These are phyloP conservation scores for Volvox carteri DNA, from an alignment of 163 green algal species.

Conservation along the genomic window DNA sequence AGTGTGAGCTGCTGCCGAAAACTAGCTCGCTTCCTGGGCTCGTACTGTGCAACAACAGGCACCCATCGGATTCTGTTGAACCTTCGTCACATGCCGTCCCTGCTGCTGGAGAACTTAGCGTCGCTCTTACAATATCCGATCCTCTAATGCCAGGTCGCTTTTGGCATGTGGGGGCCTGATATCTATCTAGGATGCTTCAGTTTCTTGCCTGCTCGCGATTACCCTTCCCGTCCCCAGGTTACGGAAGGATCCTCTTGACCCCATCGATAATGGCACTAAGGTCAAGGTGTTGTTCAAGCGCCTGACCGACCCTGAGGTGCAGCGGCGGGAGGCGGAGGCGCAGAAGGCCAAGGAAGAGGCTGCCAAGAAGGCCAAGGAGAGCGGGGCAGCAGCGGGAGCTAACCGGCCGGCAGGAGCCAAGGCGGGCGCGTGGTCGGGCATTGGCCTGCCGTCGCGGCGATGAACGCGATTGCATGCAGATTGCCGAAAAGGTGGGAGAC, in stretches of 20 bases:
- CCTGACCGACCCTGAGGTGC: slow-evolving; percentile 82
- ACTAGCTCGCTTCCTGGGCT: no score
- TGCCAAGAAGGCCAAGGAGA: slow-evolving; percentile 71
- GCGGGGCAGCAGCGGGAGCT: slow-evolving; percentile 80
- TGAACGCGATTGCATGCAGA: not conserved
- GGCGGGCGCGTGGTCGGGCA: slow-evolving; percentile 45
- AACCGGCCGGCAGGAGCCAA: slow-evolving; percentile 22
- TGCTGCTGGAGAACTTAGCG: no score
- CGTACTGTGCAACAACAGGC: no score
- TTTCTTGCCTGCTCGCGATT: not conserved
- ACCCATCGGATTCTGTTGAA: no score
- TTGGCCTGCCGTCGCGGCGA: slow-evolving; percentile 14
- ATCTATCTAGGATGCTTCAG: no score
- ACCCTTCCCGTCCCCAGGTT: slow-evolving; percentile 70
- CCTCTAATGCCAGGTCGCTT: no score
- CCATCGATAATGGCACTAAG: slow-evolving; percentile 92
- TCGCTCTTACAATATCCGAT: no score
- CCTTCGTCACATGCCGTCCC: no score
- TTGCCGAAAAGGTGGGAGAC: no score
- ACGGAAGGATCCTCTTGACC: slow-evolving; percentile 94
- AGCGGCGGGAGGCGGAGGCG: slow-evolving; percentile 68
- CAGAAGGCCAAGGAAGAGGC: slow-evolving; percentile 77
- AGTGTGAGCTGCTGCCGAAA: no score
- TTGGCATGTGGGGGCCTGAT: no score
- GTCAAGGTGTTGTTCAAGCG: slow-evolving; percentile 82